Evolutionary conservation across 192 early-diverging fungal genomes (phyloP).

Genomic region (Obelidium mucronatum): DNA sequence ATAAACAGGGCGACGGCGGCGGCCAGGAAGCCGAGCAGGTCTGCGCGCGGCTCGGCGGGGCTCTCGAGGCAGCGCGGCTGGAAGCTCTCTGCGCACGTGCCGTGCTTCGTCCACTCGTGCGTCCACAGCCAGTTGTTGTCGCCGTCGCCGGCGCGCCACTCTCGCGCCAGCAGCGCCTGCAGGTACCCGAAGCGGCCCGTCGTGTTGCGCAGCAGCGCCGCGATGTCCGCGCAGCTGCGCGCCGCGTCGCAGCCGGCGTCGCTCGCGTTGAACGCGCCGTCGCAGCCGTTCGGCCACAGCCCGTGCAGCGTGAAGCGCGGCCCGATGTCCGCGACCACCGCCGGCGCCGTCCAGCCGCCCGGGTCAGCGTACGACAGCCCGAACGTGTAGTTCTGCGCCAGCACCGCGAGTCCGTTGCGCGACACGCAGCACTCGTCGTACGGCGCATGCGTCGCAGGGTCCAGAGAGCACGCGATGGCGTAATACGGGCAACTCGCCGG

Average conservation of each 20-base stretch:
- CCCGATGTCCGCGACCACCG: slow-evolving; percentile 3
- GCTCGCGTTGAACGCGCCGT: slow-evolving; percentile 48
- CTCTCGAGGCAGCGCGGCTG: slow-evolving; percentile 63
- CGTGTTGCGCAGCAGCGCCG: slow-evolving; percentile 31
- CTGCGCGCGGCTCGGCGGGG: slow-evolving; percentile 53
- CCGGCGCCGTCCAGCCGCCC: slow-evolving; percentile 19
- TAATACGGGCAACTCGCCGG: neutral
- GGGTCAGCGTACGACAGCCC: slow-evolving; percentile 38
- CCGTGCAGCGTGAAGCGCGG: slow-evolving; percentile 75
- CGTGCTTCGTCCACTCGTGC: slow-evolving; percentile 85
- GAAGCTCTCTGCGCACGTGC: slow-evolving; percentile 75
- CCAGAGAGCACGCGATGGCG: slow-evolving; percentile 1
- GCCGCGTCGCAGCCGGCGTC: neutral
- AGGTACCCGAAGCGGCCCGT: slow-evolving; percentile 7
- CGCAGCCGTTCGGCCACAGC: slow-evolving; percentile 76
- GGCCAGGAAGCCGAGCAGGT: slow-evolving; percentile 68
- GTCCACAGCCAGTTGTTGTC: slow-evolving; percentile 81
- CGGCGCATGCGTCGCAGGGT: slow-evolving; percentile 8
- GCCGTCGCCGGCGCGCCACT: slow-evolving; percentile 76
- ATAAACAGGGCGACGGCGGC: slow-evolving; percentile 57
- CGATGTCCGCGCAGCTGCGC: slow-evolving; percentile 50
- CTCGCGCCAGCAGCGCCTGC: slow-evolving; percentile 59
- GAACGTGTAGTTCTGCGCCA: slow-evolving; percentile 67
- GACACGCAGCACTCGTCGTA: slow-evolving; percentile 61
- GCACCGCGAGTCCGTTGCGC: slow-evolving; percentile 54